phyloP scores from a whole-genome alignment of 2,329 filamentous ascomycete species.

The Colletotrichum chlorophyti region DNA sequence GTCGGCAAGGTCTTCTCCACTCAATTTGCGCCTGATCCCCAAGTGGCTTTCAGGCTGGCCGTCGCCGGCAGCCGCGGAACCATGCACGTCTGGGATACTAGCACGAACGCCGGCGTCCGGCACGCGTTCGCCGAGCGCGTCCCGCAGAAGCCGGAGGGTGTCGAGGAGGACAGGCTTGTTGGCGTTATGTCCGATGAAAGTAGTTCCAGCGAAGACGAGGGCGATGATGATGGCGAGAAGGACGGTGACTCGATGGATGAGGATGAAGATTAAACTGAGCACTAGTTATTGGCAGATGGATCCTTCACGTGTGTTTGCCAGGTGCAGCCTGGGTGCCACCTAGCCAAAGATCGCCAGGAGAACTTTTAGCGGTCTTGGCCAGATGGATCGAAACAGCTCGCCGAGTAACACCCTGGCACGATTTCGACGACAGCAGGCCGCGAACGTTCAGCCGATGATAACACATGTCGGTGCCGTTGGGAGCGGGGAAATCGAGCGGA shows the following conservation, averaged over 20 bases:
- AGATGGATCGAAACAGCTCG: constrained; percentile 5
- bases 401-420: neutral
- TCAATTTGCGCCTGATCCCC: constrained; percentile 85
- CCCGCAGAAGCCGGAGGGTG: constrained; percentile 60
- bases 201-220: constrained; percentile 69
- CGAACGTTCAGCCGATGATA: neutral
- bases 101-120: constrained; percentile 88
- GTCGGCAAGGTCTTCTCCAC: constrained; percentile 95
- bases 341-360: neutral
- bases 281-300: neutral
- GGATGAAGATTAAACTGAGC: constrained; percentile 43
- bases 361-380: neutral
- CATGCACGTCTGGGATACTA: constrained; percentile 95
- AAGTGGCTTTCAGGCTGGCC: constrained; percentile 90
- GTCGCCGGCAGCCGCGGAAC: constrained; percentile 94
- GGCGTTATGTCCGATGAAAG: constrained; percentile 74
- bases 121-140: constrained; percentile 78
- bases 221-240: constrained; percentile 50
- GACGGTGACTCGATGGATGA: constrained; percentile 64
- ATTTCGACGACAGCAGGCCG: neutral
- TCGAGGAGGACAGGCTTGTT: constrained; percentile 78
- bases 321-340: neutral
- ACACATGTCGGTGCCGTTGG: neutral
- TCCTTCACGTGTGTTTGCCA: neutral
- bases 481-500: neutral